Percentiles rank a stretch among this genome's conserved stretches.
Conservation (phyloP, 768 basidiomycete genomes). For the Mycena chlorophos region DNA sequence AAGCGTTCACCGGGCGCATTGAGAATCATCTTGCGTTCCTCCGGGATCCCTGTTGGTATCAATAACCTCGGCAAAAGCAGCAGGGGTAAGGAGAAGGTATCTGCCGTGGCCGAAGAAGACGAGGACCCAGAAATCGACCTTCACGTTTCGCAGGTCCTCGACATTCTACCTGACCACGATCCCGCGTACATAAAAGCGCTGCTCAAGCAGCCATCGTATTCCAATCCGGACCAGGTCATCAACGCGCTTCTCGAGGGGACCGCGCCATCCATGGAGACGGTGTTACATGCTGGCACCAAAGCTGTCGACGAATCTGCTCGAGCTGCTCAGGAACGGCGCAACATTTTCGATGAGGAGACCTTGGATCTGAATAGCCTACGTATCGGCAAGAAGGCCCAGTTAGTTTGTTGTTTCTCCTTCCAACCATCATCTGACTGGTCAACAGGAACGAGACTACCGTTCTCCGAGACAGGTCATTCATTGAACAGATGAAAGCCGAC, state of each 20-base stretch:
- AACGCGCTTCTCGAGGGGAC: slow-evolving; percentile 76
- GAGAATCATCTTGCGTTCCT: slow-evolving; percentile 63
- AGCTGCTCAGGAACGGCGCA: slow-evolving; percentile 48
- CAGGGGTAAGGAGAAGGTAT: slow-evolving; percentile 48
- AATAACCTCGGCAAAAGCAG: slow-evolving; percentile 36
- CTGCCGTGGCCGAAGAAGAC: slow-evolving; percentile 32
- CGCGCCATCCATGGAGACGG: slow-evolving; percentile 43
- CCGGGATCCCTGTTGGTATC: slow-evolving; percentile 45
- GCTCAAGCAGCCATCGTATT: slow-evolving; percentile 50
- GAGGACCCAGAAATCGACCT: slow-evolving; percentile 54
- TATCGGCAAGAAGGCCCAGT: slow-evolving; percentile 66
- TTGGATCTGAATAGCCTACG: slow-evolving; percentile 64
- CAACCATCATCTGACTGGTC: slow-evolving; percentile 3
- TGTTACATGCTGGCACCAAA: slow-evolving; percentile 11
- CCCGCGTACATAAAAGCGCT: slow-evolving; percentile 59
- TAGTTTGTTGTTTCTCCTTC: slow-evolving; percentile 18
- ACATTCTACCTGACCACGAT: slow-evolving; percentile 68
- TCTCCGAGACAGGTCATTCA: slow-evolving; percentile 56
- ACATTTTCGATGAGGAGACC: slow-evolving; percentile 72
- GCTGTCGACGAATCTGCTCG: slow-evolving; percentile 26
- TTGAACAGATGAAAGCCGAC: slow-evolving; percentile 79
- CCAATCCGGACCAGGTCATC: slow-evolving; percentile 62
- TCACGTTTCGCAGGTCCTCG: slow-evolving; percentile 68
- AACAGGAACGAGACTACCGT: slow-evolving; percentile 39
- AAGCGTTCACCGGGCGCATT: slow-evolving; percentile 53